Conservation (phyloP, 306 rosid genomes). For the Albizia julibrissin region DNA sequence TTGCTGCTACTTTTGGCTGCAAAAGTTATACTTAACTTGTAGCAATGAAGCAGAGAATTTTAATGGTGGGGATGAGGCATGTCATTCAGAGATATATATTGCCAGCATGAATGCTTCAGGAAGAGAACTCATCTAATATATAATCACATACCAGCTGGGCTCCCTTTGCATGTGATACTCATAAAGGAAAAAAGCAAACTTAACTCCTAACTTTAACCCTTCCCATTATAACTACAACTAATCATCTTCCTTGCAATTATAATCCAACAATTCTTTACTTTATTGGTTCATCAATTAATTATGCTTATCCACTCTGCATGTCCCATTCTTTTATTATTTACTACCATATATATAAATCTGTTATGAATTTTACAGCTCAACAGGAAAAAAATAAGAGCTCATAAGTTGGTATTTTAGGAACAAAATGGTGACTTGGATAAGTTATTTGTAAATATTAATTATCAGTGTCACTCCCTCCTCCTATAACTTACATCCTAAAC, state of each 20-base stretch:
- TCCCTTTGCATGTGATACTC: constrained; percentile 21
- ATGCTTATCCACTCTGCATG: constrained; percentile 30
- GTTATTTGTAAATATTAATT: neutral
- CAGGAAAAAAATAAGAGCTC: neutral
- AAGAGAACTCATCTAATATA: neutral
- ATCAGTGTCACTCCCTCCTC: neutral
- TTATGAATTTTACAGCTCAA: neutral
- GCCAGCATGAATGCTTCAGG: constrained; percentile 17
- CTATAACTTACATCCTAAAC: neutral
- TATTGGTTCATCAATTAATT: neutral
- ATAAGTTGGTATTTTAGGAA: neutral
- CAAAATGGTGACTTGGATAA: neutral
- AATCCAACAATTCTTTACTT: neutral
- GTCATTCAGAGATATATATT: neutral
- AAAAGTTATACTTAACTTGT: neutral
- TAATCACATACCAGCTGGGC: neutral
- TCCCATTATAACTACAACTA: neutral
- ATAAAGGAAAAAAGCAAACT: neutral
- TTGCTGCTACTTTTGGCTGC: constrained; percentile 10
- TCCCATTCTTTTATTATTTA: constrained; percentile 4
- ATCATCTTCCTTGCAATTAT: neutral
- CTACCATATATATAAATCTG: neutral
- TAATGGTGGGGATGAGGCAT: neutral
- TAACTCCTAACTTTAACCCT: neutral
- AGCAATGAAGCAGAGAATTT: neutral